Base-by-base conservation (phyloP, 169 alveolate genomes). In the Eimeria maxima region DNA sequence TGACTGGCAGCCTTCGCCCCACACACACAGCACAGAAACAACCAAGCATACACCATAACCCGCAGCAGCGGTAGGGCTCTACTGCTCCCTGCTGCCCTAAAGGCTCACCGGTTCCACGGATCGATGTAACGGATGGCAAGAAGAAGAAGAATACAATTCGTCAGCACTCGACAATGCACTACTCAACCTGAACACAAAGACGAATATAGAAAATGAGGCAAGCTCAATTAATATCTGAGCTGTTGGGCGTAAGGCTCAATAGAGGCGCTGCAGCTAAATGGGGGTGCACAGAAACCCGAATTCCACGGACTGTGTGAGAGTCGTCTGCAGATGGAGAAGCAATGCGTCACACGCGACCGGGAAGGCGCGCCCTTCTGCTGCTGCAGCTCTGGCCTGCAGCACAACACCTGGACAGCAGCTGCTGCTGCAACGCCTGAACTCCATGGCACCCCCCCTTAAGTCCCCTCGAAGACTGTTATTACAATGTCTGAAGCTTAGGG, bases 361-460 rank as follows among this genome's bases (percentile, higher is more conserved):
- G 47, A 8, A 44, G 5, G 90, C 44, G 16, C 42, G 74, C 44
- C 67, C 67, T 80, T 44, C 90, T 16, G 90, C 71, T 50, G 38
- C 13, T n/a, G 69, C 69, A 20, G 57, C 11, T 18, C 67, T 80
- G 22, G 69, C 67, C 90, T 80, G 90, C 90, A 80, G 44, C 90
- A 80, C 42, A 20, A 7, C 74, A 65, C 42, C 33, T 6, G 16
- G 16, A 18, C 74, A 65, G 13, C 74, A 65, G 42, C 74, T 1
- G 74, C 42, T n/a, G 20, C 27, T 60, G 27, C 69, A 60, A n/a
- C 69, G 1, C n/a, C 69, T 18, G 0, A 16, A 18, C 20, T n/a
- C 69, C n/a, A 18, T 29, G 13, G 13, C 69, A 18, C 0, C 27
- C 8, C n/a, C 69, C 69, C 8, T n/a, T 0, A 2, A 5, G 20